phyloP scores from a whole-genome alignment of 345 rosid genomes.

The Rhizophora mangle region DNA sequence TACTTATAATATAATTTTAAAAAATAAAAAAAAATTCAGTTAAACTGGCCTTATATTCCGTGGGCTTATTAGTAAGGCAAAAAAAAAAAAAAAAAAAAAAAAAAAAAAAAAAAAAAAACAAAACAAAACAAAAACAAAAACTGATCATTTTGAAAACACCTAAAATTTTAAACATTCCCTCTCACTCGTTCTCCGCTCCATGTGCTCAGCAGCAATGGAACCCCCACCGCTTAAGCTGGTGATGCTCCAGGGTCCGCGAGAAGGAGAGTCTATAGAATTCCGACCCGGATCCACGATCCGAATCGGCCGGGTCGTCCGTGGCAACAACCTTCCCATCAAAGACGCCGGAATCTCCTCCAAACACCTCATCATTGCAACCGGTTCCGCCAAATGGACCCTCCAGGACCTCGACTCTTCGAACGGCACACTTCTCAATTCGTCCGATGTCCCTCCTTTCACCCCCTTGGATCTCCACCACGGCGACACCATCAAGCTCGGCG shows the following conservation, averaged over 20 bases:
- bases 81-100: no score
- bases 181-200: no score
- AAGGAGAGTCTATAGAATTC: slow-evolving; percentile 59
- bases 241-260: slow-evolving; percentile 58
- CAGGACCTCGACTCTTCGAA: slow-evolving; percentile 79
- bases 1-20: no score
- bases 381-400: slow-evolving; percentile 62
- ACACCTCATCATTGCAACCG: slow-evolving; percentile 56
- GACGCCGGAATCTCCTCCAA: slow-evolving; percentile 82
- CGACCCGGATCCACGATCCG: slow-evolving; percentile 45
- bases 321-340: slow-evolving; percentile 61
- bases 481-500: slow-evolving; percentile 75
- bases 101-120: no score
- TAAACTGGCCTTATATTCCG: no score
- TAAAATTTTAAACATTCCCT: neutral
- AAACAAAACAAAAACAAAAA: no score
- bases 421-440: slow-evolving; percentile 62
- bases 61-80: no score
- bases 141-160: no score
- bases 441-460: slow-evolving; percentile 32
- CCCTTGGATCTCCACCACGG: slow-evolving; percentile 50
- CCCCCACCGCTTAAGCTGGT: slow-evolving; percentile 36
- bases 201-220: neutral
- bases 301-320: slow-evolving; percentile 70
- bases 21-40: no score